These are phyloP conservation scores for Arabidopsis thaliana DNA, from an alignment of 345 rosid genomes.

Conservation along the genomic window DNA sequence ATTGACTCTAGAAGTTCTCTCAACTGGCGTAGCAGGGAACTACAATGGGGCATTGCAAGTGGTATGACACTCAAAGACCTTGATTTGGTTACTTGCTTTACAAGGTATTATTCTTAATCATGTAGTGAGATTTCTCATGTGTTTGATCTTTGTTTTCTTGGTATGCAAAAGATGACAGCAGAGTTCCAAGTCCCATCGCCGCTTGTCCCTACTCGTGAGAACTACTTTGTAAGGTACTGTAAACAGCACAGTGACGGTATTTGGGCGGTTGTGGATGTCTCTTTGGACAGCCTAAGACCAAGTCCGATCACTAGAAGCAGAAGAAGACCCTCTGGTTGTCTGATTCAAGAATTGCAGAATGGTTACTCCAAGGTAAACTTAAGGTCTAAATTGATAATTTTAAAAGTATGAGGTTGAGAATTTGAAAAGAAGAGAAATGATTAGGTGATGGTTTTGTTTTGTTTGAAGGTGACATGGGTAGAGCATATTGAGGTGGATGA, in stretches of 20 bases:
- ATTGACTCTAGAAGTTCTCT: slow-evolving; percentile 87
- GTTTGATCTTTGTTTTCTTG: not conserved
- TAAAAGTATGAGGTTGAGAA: not conserved
- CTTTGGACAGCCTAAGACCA: slow-evolving; percentile 72
- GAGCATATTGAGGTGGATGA: slow-evolving; percentile 91
- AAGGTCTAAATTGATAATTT: not conserved
- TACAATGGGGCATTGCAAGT: slow-evolving; percentile 97
- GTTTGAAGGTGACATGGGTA: slow-evolving; percentile 76
- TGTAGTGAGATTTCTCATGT: not conserved
- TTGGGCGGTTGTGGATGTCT: slow-evolving; percentile 97
- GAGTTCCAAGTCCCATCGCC: slow-evolving; percentile 94
- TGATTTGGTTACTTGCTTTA: slow-evolving; percentile 23
- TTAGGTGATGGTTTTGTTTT: not conserved
- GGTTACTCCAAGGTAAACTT: slow-evolving; percentile 86
- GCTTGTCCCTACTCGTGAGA: slow-evolving; percentile 76
- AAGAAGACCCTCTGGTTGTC: slow-evolving; percentile 95
- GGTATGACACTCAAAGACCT: slow-evolving; percentile 50
- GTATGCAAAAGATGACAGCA: slow-evolving; percentile 74
- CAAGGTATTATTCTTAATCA: slow-evolving; percentile 13
- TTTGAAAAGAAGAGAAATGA: not conserved
- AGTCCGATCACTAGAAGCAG: slow-evolving; percentile 55
- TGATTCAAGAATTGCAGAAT: slow-evolving; percentile 87
- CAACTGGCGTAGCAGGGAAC: slow-evolving; percentile 97
- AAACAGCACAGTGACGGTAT: slow-evolving; percentile 71
- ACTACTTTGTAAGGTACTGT: slow-evolving; percentile 78